Percentiles rank a stretch among this genome's conserved stretches.
These are phyloP conservation scores for Ricinus communis DNA, from an alignment of 345 rosid species.

Conservation along the genomic window DNA sequence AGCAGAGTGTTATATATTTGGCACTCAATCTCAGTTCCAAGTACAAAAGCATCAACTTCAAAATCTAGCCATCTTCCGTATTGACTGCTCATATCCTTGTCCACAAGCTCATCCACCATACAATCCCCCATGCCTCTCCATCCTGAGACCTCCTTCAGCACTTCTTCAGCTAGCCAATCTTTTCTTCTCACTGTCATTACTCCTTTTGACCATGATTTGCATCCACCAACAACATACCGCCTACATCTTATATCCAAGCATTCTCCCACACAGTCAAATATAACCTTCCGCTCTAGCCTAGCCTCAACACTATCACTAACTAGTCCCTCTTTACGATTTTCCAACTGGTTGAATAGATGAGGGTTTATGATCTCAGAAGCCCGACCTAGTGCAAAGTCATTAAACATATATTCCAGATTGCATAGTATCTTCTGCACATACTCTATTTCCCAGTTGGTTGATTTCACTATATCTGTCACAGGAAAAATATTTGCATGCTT, in stretches of 20 bases:
- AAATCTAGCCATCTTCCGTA: constrained; percentile 82
- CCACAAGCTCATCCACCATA: constrained; percentile 90
- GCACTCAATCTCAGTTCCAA: constrained; percentile 60
- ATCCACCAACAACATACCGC: constrained; percentile 52
- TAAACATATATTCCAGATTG: constrained; percentile 60
- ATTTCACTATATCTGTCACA: constrained; percentile 23
- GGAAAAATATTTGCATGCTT: constrained; percentile 16
- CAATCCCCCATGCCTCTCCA: constrained; percentile 72
- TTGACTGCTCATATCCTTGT: constrained; percentile 81
- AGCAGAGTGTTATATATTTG: constrained; percentile 56
- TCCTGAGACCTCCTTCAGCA: constrained; percentile 63
- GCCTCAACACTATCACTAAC: constrained; percentile 25
- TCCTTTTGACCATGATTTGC: constrained; percentile 53
- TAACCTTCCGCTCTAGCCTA: constrained; percentile 51
- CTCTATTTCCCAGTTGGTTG: constrained; percentile 56
- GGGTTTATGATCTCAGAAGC: constrained; percentile 49
- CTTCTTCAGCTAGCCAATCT: constrained; percentile 60
- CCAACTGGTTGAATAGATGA: constrained; percentile 66
- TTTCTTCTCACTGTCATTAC: constrained; percentile 49
- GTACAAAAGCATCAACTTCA: constrained; percentile 58
- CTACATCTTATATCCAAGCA: constrained; percentile 63
- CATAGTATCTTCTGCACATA: constrained; percentile 62
- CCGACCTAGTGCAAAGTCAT: constrained; percentile 58
- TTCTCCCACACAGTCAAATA: constrained; percentile 76
- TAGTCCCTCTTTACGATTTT: constrained; percentile 37